Evolutionary conservation across 2,329 filamentous ascomycete genomes (phyloP).

Genomic region (Aspergillus aculeatinus): DNA sequence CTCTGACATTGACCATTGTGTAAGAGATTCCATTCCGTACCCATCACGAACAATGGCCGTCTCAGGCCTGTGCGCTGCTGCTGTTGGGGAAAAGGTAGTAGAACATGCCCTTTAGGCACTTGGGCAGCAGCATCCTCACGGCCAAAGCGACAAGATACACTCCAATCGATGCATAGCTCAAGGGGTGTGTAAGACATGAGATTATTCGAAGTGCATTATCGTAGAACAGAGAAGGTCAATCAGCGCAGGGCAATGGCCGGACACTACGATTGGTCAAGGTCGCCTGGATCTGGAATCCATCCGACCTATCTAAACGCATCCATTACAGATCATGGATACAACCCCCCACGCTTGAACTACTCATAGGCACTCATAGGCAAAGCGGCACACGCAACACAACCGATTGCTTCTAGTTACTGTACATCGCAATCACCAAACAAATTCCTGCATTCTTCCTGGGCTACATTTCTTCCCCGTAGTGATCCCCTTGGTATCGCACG

Average conservation of each 20-base stretch:
- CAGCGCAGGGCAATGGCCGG: not conserved
- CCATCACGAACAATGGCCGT: not conserved
- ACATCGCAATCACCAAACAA: constrained; percentile 36
- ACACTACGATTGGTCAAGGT: not conserved
- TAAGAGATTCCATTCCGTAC: not conserved
- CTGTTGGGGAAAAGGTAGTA: not conserved
- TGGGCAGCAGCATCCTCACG: constrained; percentile 1
- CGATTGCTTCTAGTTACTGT: constrained; percentile 44
- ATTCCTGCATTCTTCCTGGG: constrained; percentile 17
- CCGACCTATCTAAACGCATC: constrained; percentile 4
- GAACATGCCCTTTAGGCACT: constrained; percentile 1
- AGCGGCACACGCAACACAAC: constrained; percentile 20
- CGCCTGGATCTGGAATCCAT: constrained; percentile 1
- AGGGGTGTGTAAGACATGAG: no score
- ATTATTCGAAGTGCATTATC: no score
- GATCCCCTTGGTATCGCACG: constrained; percentile 3
- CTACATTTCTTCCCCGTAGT: constrained; percentile 2
- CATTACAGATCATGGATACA: constrained; percentile 1
- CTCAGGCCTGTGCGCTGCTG: not conserved
- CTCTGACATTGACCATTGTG: not conserved
- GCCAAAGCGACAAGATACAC: not conserved
- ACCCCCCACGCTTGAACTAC: not conserved
- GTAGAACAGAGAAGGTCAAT: not conserved
- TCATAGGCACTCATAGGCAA: constrained; percentile 2
- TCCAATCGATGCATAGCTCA: not conserved